phyloP scores from a whole-genome alignment of 306 rosid genomes.

The Prunus salicina region DNA sequence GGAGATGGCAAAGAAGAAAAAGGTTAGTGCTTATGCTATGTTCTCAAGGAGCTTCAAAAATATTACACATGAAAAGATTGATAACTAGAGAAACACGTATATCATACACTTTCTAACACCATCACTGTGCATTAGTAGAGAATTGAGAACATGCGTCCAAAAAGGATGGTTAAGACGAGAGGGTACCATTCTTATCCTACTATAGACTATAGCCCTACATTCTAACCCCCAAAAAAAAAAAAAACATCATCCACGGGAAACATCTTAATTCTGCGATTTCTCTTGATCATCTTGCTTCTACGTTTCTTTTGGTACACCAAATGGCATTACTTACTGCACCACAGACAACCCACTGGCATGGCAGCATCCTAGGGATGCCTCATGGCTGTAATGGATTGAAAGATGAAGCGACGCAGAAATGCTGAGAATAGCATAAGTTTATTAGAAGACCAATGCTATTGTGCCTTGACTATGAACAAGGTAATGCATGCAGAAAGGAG shows the following conservation, averaged over 20 bases:
- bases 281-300: background rate
- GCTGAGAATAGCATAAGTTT: background rate
- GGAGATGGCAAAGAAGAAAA: background rate
- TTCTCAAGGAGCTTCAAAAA: background rate
- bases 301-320: background rate
- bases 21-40: constrained; percentile 9
- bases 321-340: background rate
- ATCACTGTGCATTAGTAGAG: background rate
- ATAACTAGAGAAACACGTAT: background rate
- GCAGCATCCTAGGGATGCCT: background rate
- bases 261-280: background rate
- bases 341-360: background rate
- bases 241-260: background rate
- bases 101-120: background rate
- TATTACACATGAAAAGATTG: background rate
- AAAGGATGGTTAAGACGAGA: background rate
- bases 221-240: background rate
- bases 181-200: background rate
- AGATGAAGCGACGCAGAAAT: background rate
- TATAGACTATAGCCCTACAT: background rate
- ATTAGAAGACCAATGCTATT: background rate
- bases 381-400: background rate
- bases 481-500: background rate
- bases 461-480: background rate
- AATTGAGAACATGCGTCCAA: background rate